Conservation (phyloP, 75 land plant genomes). For the Cryptomeria japonica region DNA sequence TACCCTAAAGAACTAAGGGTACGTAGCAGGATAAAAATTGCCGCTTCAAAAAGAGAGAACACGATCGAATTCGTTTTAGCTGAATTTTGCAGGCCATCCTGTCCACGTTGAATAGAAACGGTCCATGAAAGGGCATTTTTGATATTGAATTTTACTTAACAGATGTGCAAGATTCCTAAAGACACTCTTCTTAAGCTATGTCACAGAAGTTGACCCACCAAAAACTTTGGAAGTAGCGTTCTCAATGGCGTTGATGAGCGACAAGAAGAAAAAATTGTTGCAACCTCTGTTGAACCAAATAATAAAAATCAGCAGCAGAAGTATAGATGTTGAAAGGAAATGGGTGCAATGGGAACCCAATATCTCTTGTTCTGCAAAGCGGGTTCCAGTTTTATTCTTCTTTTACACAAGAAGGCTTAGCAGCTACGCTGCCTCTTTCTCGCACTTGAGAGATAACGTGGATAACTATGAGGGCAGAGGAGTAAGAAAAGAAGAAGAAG, state of each 20-base stretch:
- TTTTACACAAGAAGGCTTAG: not conserved
- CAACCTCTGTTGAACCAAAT: not conserved
- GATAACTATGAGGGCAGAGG: not conserved
- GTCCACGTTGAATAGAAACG: too few relatives aligned
- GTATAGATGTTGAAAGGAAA: not conserved
- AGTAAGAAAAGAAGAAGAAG: not conserved
- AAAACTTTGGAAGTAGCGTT: not conserved
- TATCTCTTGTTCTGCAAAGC: not conserved
- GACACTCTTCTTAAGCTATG: not conserved
- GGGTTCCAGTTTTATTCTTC: not conserved
- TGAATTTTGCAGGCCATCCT: too few relatives aligned
- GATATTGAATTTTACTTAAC: not conserved
- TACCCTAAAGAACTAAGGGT: too few relatives aligned
- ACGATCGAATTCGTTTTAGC: too few relatives aligned
- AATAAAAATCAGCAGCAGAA: not conserved
- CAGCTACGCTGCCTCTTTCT: not conserved
- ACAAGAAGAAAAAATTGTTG: not conserved
- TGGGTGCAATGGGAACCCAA: not conserved
- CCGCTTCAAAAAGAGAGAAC: too few relatives aligned
- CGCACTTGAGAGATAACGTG: not conserved
- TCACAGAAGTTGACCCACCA: not conserved
- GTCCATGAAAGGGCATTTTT: not conserved
- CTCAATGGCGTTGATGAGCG: not conserved
- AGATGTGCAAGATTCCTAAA: not conserved
- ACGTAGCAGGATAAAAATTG: too few relatives aligned